Conservation (phyloP, 768 basidiomycete species). For the Lactarius sp. region DNA sequence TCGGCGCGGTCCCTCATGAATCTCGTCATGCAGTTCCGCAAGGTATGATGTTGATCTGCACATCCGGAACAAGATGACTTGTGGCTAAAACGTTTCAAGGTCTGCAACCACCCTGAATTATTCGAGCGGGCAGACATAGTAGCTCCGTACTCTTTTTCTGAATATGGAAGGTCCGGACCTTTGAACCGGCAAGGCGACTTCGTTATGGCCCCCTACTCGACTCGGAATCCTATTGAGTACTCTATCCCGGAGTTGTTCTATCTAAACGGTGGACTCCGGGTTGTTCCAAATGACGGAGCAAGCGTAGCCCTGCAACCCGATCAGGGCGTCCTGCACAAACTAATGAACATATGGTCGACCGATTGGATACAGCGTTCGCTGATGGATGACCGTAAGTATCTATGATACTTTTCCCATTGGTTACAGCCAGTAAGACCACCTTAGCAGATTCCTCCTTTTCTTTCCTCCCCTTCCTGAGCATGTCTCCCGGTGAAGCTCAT, state of each 20-base stretch:
- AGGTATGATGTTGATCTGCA: constrained; percentile 44
- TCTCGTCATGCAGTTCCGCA: constrained; percentile 99
- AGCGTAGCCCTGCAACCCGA: constrained; percentile 40
- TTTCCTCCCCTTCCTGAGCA: constrained; percentile 67
- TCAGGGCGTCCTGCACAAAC: constrained; percentile 51
- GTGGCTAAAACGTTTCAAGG: constrained; percentile 40
- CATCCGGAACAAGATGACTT: not conserved
- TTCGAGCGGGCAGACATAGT: constrained; percentile 96
- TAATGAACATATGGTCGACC: constrained; percentile 89
- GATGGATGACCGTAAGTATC: constrained; percentile 52
- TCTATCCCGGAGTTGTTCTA: constrained; percentile 71
- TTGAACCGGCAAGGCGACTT: constrained; percentile 87
- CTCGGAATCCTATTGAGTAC: constrained; percentile 81
- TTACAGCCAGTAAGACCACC: constrained; percentile 21
- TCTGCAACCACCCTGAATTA: constrained; percentile 97
- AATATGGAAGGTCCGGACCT: constrained; percentile 75
- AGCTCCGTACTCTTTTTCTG: constrained; percentile 86
- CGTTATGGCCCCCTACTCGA: constrained; percentile 77
- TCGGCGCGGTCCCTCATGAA: constrained; percentile 96
- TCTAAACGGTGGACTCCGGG: constrained; percentile 66
- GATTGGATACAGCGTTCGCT: constrained; percentile 75
- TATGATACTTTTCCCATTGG: constrained; percentile 3
- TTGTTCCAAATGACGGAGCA: constrained; percentile 56
- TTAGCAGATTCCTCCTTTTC: constrained; percentile 59
- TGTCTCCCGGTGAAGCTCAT: constrained; percentile 62